phyloP scores from a whole-genome alignment of 495 filamentous ascomycete species.

The Tuber calosporum region DNA sequence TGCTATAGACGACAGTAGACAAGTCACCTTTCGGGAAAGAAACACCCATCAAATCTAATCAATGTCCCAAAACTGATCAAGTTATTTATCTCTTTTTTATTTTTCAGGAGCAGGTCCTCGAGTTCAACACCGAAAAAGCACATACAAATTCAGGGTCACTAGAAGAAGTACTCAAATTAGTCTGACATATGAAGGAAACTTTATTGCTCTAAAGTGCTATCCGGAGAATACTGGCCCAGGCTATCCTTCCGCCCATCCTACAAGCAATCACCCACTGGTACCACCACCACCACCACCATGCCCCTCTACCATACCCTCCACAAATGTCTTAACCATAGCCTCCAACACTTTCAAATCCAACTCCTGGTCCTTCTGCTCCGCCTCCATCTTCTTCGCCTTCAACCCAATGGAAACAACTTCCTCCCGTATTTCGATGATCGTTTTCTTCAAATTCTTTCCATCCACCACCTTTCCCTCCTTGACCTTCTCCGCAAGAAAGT shows the following conservation, averaged over 20 bases:
- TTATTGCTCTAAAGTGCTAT: not conserved
- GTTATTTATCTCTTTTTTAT: not conserved
- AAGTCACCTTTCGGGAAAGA: not conserved
- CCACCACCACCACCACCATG: no score
- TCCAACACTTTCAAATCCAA: not conserved
- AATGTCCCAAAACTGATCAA: not conserved
- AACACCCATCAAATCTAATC: not conserved
- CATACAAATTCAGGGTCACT: not conserved
- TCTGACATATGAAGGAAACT: not conserved
- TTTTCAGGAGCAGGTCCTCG: no score
- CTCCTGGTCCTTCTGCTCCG: not conserved
- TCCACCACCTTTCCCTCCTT: not conserved
- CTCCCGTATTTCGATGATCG: not conserved
- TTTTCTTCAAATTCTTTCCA: not conserved
- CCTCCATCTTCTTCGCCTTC: not conserved
- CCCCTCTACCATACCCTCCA: not conserved
- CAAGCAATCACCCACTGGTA: not conserved
- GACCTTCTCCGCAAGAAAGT: not conserved
- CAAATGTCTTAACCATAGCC: not conserved
- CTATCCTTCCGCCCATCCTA: not conserved
- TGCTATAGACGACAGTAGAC: not conserved
- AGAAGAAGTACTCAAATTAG: not conserved
- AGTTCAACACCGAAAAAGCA: not conserved
- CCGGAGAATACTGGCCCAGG: not conserved
- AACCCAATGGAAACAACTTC: not conserved